Evolutionary conservation across 192 early-diverging fungal species (phyloP).

Genomic region (Podila horticola): DNA sequence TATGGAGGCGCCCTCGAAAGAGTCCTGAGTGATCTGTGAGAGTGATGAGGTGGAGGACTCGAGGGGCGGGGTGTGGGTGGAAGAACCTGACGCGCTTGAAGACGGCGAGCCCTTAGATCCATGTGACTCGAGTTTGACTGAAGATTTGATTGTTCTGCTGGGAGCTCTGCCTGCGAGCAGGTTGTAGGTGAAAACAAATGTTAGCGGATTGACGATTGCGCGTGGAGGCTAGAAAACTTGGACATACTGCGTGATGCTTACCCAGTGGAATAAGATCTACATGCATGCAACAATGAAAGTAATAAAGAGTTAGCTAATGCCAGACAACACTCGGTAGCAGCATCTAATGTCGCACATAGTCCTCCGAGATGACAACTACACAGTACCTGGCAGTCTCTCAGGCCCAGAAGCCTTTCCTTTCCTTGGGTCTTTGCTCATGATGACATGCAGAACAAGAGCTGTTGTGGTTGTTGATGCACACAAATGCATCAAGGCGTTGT

Average conservation of each 20-base stretch:
- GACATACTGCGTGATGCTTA: not conserved
- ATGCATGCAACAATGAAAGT: not conserved
- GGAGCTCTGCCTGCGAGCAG: conserved; percentile 8
- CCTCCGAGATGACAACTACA: not conserved
- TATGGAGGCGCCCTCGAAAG: conserved; percentile 5
- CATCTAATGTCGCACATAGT: too few relatives aligned
- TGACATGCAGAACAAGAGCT: not conserved
- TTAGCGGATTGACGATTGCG: not conserved
- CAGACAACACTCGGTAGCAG: too few relatives aligned
- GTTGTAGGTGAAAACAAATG: too few relatives aligned
- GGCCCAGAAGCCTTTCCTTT: conserved; percentile 23
- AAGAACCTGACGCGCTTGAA: conserved; percentile 9
- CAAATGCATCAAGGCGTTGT: too few relatives aligned
- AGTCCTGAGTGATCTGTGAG: conserved; percentile 18
- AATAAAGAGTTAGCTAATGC: not conserved
- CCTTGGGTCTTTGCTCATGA: conserved; percentile 47
- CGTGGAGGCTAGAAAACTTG: not conserved
- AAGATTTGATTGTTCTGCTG: conserved; percentile 29
- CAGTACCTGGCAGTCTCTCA: conserved; percentile 12
- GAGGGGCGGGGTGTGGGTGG: conserved; percentile 3
- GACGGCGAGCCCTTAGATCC: conserved; percentile 5
- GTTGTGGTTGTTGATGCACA: too few relatives aligned
- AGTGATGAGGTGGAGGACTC: conserved; percentile 9
- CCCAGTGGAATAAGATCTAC: conserved; percentile 2
- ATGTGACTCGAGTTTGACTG: conserved; percentile 25